phyloP scores from a whole-genome alignment of 305 asterid genomes.

The Solanum hybrid region DNA sequence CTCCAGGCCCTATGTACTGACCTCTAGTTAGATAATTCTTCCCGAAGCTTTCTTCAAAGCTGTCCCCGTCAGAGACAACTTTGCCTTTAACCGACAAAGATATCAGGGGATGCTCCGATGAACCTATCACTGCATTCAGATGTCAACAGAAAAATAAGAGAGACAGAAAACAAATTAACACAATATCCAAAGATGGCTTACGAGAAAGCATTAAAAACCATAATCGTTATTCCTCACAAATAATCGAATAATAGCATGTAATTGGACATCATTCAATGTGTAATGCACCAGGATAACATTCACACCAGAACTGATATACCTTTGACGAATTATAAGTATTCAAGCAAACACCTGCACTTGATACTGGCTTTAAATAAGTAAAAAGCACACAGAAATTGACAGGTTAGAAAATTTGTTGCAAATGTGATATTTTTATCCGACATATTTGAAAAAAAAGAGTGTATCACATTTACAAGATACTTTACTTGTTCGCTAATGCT shows the following conservation, averaged over 20 bases:
- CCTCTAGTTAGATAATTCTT: conserved; percentile 18
- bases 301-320: not conserved
- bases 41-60: conserved; percentile 27
- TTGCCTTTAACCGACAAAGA: conserved; percentile 68
- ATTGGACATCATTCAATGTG: not conserved
- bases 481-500: not conserved
- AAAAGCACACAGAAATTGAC: not conserved
- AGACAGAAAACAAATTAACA: not conserved
- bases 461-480: not conserved
- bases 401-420: not conserved
- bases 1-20: conserved; percentile 56
- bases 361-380: not conserved
- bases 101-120: conserved; percentile 67
- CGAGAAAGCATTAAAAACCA: not conserved
- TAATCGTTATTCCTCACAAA: not conserved
- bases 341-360: not conserved
- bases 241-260: not conserved
- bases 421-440: not conserved
- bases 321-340: not conserved
- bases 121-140: conserved; percentile 76
- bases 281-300: not conserved
- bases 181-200: not conserved
- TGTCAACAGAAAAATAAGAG: conserved; percentile 14
- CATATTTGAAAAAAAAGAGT: not conserved
- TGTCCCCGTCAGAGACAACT: conserved; percentile 75